A percentile compares a stretch with the other conserved stretches of the same genome.
These are phyloP conservation scores for Cryptosporidium viatorum DNA, from an alignment of 169 alveolate species.

Conservation along the genomic window DNA sequence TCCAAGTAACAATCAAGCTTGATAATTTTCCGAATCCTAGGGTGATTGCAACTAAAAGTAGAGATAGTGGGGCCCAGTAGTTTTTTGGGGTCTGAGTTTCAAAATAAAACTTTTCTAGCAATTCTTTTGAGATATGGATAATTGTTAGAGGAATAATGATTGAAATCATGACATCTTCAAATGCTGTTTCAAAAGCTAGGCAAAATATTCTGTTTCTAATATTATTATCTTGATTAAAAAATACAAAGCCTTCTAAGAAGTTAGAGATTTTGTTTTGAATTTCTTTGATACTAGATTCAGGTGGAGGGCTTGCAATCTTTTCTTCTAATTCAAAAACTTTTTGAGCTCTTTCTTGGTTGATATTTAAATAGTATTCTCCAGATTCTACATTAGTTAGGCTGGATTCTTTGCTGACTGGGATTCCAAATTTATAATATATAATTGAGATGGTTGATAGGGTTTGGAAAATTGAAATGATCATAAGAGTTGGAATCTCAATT, in stretches of 20 bases:
- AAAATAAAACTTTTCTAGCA: background rate
- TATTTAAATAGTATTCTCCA: background rate
- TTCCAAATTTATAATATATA: constrained; percentile 23
- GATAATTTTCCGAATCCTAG: constrained; percentile 68
- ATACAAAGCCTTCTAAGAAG: background rate
- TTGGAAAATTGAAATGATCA: constrained; percentile 16
- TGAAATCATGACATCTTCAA: constrained; percentile 80
- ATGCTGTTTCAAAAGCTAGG: constrained; percentile 79
- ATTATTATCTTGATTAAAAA: background rate
- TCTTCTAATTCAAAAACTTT: background rate
- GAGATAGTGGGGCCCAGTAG: constrained; percentile 24
- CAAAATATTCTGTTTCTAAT: constrained; percentile 58
- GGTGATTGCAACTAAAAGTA: constrained; percentile 3
- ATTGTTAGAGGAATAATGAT: constrained; percentile 74
- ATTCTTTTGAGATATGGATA: constrained; percentile 9
- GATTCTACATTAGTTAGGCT: background rate
- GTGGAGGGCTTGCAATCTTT: background rate
- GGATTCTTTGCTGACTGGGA: background rate
- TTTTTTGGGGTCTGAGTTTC: background rate
- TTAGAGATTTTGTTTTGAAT: background rate
- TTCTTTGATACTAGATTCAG: background rate
- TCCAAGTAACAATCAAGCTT: constrained; percentile 32
- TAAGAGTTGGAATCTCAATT: constrained; percentile 12
- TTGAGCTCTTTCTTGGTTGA: constrained; percentile 33
- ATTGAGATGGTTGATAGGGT: constrained; percentile 23